These are phyloP conservation scores for Dactylorhiza incarnata DNA, from an alignment of 106 monocot genomes.

Conservation along the genomic window DNA sequence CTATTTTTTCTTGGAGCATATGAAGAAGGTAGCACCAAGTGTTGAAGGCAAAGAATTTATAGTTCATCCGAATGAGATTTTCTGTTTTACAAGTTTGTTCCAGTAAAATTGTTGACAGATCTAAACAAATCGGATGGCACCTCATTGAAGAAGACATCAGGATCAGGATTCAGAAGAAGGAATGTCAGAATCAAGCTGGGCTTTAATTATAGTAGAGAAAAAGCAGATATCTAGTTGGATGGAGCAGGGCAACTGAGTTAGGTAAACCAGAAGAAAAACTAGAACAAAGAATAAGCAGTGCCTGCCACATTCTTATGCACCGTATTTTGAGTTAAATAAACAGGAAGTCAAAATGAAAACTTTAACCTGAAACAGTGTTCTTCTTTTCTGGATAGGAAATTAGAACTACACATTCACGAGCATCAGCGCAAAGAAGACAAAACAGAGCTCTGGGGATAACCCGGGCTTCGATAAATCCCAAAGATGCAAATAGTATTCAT, in stretches of 20 bases:
- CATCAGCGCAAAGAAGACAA: background rate
- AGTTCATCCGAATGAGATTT: background rate
- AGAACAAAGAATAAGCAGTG: background rate
- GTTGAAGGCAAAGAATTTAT: background rate
- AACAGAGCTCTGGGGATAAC: background rate
- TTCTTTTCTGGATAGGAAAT: background rate
- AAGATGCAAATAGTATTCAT: background rate
- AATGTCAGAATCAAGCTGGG: background rate
- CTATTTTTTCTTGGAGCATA: background rate
- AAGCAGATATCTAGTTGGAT: background rate
- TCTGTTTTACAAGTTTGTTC: background rate
- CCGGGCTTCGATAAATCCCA: background rate
- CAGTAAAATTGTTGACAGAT: background rate
- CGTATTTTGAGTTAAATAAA: too few species aligned
- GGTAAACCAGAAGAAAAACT: background rate
- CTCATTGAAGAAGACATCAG: background rate
- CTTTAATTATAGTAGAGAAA: background rate
- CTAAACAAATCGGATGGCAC: background rate
- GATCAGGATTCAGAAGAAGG: background rate
- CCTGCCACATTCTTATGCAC: background rate
- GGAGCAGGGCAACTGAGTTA: background rate
- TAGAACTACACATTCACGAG: background rate
- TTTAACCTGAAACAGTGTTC: background rate
- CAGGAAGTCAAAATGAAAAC: too few species aligned
- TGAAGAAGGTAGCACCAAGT: background rate